Evolutionary conservation across 2,329 filamentous ascomycete genomes (phyloP), one percentile per base, ranked within the genome.

Genomic region (Xylaria digitata): DNA sequence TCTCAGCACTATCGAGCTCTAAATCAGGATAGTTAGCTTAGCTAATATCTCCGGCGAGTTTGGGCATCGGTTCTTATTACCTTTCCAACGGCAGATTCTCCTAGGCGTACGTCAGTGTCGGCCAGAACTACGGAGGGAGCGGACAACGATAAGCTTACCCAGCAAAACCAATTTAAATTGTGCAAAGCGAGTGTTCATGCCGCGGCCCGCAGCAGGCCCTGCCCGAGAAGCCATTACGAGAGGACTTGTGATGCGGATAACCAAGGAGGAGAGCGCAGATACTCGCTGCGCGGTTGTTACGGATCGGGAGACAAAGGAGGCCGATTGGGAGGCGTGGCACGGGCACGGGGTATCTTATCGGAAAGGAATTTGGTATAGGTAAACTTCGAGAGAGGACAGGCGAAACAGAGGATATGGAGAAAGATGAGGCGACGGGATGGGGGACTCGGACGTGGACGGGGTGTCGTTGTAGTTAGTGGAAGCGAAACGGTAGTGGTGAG

Each of bases 21-120:
- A 75, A 66, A 61, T 75, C 67, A 69, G 60, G 63, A 32, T 65
- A 57, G 63, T 67, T 62, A 63, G 57, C 68, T 62, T 65, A 26
- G 62, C 61, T 50, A 56, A 74, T 65, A 72, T 73, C 61, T 69
- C 65, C 34, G 49, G 17, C 42, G 65, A 48, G 40, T 48, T 37
- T 61, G 42, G 34, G 32, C 42, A 65, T 46, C 54, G 61, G 62
- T 56, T 34, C 53, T 37, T 61, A 78, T 73, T 82, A 96, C 93
- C 92, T 99, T 99, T 90, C 96, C 96, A 65, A 99, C 96, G 66
- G 96, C 96, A 74, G 96, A 99, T 86, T 99, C 96, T 80, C 96
- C 95, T 98, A 79, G 57, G 70, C 32, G 52, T 67, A 32, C 26
- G 62, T 71, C 52, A 71, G 70, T 52, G 37, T 53, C 11, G 26